Base-by-base conservation (phyloP, 805 yeast species). In the Sugiyamaella valdiviana region DNA sequence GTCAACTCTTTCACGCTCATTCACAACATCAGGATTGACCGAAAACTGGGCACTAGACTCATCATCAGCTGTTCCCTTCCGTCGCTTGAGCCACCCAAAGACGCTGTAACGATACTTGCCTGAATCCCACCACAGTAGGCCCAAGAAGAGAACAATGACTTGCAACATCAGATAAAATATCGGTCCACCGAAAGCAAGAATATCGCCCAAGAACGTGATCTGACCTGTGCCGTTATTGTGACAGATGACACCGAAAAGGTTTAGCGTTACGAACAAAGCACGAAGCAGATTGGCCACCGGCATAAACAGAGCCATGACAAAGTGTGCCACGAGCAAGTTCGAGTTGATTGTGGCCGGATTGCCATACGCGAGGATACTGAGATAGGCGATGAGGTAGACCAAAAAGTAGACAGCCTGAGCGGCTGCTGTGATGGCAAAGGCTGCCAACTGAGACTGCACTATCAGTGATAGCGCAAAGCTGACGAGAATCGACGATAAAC, bases 381-480 rank as follows among this genome's bases (percentile, higher is more conserved):
- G 51, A 47, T 61, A 59, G 1, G 64, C 65, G 45, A 65, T 56
- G 45, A 65, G 48, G 51, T 63, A 65, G 9, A 64, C 51, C 47
- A 65, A 45, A 45, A 65, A 60, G 44, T 57, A 62, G 16, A 57
- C 49, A 45, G 65, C 64, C 46, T 64, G 66, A 44, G 56, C 54
- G 26, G 65, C 65, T 6, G 68, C 68, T 2, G 63, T 59, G 22
- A 61, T 38, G 2, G 69, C 69, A 53, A 66, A 65, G 2, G 70
- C 69, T 2, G 82, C 66, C 22, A 65, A 50, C 40, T 64, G 66
- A 5, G 66, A 59, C 35, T 56, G 39, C 26, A 63, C 67, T 42
- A 65, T 40, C 35, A 65, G 54, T 26, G 69, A 65, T 10, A 65
- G 39, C 21, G 59, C 58, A 46, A 56, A 65, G 1, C 67, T 54